These are phyloP conservation scores for Solanum lignicaule DNA, from an alignment of 257 asterid genomes.

Conservation along the genomic window DNA sequence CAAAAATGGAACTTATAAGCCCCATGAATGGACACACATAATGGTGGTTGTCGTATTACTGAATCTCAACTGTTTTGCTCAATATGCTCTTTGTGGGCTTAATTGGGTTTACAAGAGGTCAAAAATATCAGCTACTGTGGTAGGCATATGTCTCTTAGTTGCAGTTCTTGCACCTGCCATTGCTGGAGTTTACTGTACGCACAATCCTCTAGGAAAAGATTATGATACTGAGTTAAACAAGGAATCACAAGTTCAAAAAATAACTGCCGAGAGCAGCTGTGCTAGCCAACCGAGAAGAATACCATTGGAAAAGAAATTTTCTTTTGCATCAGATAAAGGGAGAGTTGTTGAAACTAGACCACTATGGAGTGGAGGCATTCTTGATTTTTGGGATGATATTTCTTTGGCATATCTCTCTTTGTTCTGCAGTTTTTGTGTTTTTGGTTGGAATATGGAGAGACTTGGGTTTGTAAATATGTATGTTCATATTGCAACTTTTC, in stretches of 20 bases:
- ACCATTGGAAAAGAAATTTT: slow-evolving; percentile 43
- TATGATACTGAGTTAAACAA: slow-evolving; percentile 40
- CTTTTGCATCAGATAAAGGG: slow-evolving; percentile 33
- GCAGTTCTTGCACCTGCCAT: slow-evolving; percentile 70
- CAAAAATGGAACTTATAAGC: slow-evolving; percentile 62
- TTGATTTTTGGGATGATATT: slow-evolving; percentile 83
- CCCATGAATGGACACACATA: slow-evolving; percentile 79
- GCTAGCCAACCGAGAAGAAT: slow-evolving; percentile 25
- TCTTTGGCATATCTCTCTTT: slow-evolving; percentile 71
- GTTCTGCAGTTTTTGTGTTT: slow-evolving; percentile 83
- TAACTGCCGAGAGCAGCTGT: slow-evolving; percentile 21
- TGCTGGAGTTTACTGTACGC: slow-evolving; percentile 57
- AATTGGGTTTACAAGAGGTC: slow-evolving; percentile 58
- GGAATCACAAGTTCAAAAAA: slow-evolving; percentile 35
- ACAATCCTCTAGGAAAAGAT: slow-evolving; percentile 75
- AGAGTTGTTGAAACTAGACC: slow-evolving; percentile 41
- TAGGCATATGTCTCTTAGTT: slow-evolving; percentile 46
- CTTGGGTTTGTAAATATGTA: slow-evolving; percentile 90
- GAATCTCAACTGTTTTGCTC: slow-evolving; percentile 66
- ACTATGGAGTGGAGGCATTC: slow-evolving; percentile 72
- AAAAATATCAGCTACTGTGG: slow-evolving; percentile 56
- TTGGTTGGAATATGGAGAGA: slow-evolving; percentile 95
- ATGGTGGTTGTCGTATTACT: slow-evolving; percentile 63
- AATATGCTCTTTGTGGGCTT: slow-evolving; percentile 69
- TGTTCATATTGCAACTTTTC: slow-evolving; percentile 79